These are phyloP conservation scores for Candolleomyces aberdarensis DNA, from an alignment of 768 basidiomycete species.

Conservation along the genomic window DNA sequence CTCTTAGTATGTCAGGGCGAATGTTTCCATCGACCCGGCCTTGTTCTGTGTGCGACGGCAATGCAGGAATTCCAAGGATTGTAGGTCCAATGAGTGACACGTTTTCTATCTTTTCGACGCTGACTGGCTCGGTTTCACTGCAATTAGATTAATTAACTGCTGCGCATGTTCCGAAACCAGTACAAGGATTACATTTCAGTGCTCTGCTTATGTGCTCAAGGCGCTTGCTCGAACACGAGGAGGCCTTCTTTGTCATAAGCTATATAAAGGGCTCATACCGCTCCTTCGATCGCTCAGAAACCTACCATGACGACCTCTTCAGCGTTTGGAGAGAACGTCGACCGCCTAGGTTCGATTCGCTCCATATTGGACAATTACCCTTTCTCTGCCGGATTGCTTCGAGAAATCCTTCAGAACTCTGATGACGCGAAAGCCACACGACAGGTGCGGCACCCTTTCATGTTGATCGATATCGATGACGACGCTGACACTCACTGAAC, in stretches of 20 bases:
- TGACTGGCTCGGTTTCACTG: too few relatives aligned
- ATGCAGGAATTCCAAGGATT: too few relatives aligned
- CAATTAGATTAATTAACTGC: too few relatives aligned
- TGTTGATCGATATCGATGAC: neutral
- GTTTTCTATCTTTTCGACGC: too few relatives aligned
- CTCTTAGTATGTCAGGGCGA: too few relatives aligned
- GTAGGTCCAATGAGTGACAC: too few relatives aligned
- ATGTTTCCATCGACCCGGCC: too few relatives aligned
- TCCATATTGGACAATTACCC: slow-evolving; percentile 36
- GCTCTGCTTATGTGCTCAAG: too few relatives aligned
- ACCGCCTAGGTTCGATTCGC: slow-evolving; percentile 19
- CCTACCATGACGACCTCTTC: slow-evolving; percentile 9
- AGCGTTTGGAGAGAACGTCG: slow-evolving; percentile 15
- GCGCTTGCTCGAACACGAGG: neutral
- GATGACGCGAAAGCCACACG: slow-evolving; percentile 35
- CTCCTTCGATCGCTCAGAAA: neutral
- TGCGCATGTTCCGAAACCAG: too few relatives aligned
- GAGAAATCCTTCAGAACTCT: slow-evolving; percentile 39
- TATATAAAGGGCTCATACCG: neutral
- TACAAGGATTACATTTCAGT: too few relatives aligned
- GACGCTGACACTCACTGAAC: neutral
- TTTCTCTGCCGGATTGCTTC: slow-evolving; percentile 32
- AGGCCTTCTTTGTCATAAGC: neutral
- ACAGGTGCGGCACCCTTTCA: slow-evolving; percentile 25
- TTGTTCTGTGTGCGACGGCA: too few relatives aligned